Percentiles rank a stretch among this genome's conserved stretches.
These are phyloP conservation scores for Tubosaeta sp. DNA, from an alignment of 768 basidiomycete genomes.

Conservation along the genomic window DNA sequence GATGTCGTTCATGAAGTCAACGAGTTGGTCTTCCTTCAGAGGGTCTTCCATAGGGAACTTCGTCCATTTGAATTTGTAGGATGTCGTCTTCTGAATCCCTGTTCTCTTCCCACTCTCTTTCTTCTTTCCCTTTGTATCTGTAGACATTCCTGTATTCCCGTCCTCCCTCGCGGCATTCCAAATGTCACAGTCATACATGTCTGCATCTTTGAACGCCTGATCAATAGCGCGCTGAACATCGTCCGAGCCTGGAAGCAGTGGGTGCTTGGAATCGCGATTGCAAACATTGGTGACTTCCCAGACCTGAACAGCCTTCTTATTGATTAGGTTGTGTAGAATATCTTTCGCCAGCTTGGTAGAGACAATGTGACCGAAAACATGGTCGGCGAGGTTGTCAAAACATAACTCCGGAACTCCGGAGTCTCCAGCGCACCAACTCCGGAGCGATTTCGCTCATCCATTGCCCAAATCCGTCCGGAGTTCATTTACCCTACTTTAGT, in stretches of 20 bases:
- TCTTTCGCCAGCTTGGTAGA: constrained; percentile 1
- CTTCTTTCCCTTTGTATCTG: neutral
- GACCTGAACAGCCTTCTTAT: neutral
- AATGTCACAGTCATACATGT: too few relatives aligned
- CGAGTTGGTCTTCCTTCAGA: too few relatives aligned
- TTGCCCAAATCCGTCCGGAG: too few relatives aligned
- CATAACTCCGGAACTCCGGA: too few relatives aligned
- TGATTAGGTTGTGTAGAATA: neutral
- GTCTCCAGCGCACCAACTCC: too few relatives aligned
- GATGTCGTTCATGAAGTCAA: too few relatives aligned
- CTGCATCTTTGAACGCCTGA: neutral
- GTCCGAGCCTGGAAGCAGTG: neutral
- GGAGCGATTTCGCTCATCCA: too few relatives aligned
- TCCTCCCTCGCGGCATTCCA: neutral
- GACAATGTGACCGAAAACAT: too few relatives aligned
- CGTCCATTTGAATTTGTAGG: too few relatives aligned
- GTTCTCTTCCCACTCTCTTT: neutral
- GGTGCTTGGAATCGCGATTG: neutral
- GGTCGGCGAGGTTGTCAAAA: too few relatives aligned
- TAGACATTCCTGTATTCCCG: neutral
- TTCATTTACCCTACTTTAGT: too few relatives aligned
- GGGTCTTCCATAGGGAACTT: too few relatives aligned
- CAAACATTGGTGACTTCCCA: neutral
- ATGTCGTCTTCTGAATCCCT: neutral
- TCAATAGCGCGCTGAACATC: neutral